phyloP scores from a whole-genome alignment of 1,139 yeast genomes.

The Candida smagusa region DNA sequence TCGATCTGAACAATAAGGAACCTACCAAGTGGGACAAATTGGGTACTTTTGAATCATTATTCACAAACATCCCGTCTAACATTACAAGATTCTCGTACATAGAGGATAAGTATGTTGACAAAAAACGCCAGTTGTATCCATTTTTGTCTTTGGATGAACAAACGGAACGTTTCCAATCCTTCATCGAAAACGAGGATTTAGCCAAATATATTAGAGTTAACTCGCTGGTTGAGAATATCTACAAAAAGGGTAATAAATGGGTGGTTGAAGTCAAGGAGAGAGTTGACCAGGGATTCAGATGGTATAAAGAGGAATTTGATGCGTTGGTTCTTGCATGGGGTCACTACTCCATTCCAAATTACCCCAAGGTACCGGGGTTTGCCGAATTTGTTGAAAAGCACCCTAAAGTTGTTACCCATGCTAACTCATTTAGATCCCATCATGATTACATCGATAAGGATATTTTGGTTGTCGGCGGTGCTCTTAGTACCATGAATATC shows the following conservation, averaged over 20 bases:
- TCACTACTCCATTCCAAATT: slow-evolving; percentile 50
- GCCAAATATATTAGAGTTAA: slow-evolving; percentile 32
- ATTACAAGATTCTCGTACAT: slow-evolving; percentile 42
- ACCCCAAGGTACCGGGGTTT: slow-evolving; percentile 54
- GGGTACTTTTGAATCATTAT: slow-evolving; percentile 19
- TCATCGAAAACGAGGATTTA: slow-evolving; percentile 28
- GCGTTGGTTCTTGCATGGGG: slow-evolving; percentile 58
- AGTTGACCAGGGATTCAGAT: slow-evolving; percentile 2
- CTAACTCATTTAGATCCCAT: slow-evolving; percentile 54
- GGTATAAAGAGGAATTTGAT: slow-evolving; percentile 31
- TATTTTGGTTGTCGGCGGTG: slow-evolving; percentile 49
- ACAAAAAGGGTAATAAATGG: slow-evolving; percentile 39
- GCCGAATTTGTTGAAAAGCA: slow-evolving; percentile 40
- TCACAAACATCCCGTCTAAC: slow-evolving; percentile 45
- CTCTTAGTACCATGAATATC: slow-evolving; percentile 50
- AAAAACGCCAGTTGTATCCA: slow-evolving; percentile 29
- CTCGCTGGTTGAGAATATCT: slow-evolving; percentile 37
- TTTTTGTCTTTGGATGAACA: slow-evolving; percentile 42
- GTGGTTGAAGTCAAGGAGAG: slow-evolving; percentile 19
- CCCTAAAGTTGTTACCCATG: slow-evolving; percentile 52
- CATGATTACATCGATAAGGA: slow-evolving; percentile 39
- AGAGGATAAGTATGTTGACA: slow-evolving; percentile 27
- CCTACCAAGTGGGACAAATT: slow-evolving; percentile 27
- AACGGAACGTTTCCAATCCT: slow-evolving; percentile 22
- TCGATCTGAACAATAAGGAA: slow-evolving; percentile 31